Base-by-base conservation (phyloP, 805 yeast species). In the Hagleromyces aurorensis region DNA sequence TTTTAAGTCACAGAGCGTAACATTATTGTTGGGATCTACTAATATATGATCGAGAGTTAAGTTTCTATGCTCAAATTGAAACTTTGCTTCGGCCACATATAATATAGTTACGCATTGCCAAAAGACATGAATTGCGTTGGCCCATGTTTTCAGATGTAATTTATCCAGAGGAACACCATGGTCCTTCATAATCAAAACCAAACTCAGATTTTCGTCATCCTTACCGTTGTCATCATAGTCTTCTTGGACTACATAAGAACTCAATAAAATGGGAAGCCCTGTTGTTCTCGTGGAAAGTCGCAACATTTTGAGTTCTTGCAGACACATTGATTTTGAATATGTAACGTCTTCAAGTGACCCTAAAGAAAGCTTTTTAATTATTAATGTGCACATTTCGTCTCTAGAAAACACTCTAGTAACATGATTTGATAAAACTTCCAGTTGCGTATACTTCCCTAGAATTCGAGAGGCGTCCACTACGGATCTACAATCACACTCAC, bases 31-130 rank as follows among this genome's bases (percentile, higher is more conserved):
- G 9, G 43, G 40, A 28, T 62, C 62, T 11, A 79, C 57, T 10
- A 76, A 57, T 30, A 79, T 59, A 44, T 79, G 79, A 8, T 78
- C 77, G 67, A 79, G 65, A 38, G 75, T 79, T 35, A 80, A 52
- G 50, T 79, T 83, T 26, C 89, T 62, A 44, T 80, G 89, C 52
- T 79, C 87, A 52, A 78, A 78, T 37, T 67, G 61, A 36, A 59
- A 57, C 20, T 56, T 46, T 10, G 58, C 50, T 50, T 80, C 86
- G 1, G 73, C 78, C 7, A 53, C 54, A 15, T 69, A 65, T 15
- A 79, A 52, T 4, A 63, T 52, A n/a, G 58, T 50, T 2, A 63
- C 72, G 15, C 74, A 56, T 37, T 64, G 65, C 72, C 75, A 69
- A 41, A 79, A 75, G 1, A 79, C 64, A 7, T 47, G 59, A 11